These are phyloP conservation scores for Cordyceps cicadae DNA, from an alignment of 2,329 filamentous ascomycete genomes.

Conservation along the genomic window DNA sequence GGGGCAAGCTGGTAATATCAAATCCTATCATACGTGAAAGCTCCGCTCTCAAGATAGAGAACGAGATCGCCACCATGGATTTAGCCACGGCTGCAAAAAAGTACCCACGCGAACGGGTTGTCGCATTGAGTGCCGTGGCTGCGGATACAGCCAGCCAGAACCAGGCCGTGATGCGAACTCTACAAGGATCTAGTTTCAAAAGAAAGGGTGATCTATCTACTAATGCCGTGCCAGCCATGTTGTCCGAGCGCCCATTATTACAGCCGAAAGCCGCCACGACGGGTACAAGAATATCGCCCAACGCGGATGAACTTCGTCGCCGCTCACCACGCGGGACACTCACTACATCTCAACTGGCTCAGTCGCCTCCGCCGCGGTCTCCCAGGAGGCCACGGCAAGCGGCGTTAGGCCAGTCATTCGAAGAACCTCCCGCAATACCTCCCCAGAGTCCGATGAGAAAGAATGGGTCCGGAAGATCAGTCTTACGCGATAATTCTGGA, in stretches of 20 bases:
- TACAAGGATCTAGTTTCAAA: constrained; percentile 18
- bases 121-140: too few species aligned
- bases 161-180: neutral
- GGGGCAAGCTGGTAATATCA: constrained; percentile 40
- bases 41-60: constrained; percentile 31
- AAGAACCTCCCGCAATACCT: neutral
- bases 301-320: constrained; percentile 40
- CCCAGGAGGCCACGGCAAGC: neutral
- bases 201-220: constrained; percentile 25
- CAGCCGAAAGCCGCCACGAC: constrained; percentile 29
- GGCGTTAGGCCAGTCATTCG: neutral
- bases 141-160: neutral
- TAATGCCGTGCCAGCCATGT: neutral
- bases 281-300: constrained; percentile 43
- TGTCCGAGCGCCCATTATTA: neutral
- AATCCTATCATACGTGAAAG: constrained; percentile 35
- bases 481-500: neutral
- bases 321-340: constrained; percentile 39
- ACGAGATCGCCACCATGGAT: constrained; percentile 41
- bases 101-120: constrained; percentile 31
- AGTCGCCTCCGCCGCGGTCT: constrained; percentile 10
- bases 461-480: neutral
- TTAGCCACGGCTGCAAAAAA: constrained; percentile 39
- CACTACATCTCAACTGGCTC: neutral
- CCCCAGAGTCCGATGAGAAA: neutral